phyloP scores from a whole-genome alignment of 2,329 filamentous ascomycete genomes.

The Claviceps spartinae region DNA sequence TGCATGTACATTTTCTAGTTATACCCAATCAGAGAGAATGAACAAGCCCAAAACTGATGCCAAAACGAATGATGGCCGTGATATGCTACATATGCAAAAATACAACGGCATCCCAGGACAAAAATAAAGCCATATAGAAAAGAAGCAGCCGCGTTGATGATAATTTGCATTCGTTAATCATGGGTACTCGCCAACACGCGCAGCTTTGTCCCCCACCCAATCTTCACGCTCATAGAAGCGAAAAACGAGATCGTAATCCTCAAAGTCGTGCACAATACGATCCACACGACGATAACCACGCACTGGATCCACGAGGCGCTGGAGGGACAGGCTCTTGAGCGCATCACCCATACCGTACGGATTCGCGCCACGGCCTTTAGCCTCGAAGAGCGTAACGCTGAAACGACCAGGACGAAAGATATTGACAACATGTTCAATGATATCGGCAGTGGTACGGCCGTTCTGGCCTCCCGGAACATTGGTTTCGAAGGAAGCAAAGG shows the following conservation, averaged over 20 bases:
- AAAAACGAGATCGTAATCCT: constrained; percentile 94
- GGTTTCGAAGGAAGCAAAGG: constrained; percentile 95
- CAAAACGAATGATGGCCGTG: no score
- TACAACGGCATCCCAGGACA: neutral
- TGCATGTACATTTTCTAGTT: no score
- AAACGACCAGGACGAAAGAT: constrained; percentile 98
- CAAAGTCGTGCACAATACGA: constrained; percentile 91
- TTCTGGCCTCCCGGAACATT: constrained; percentile 86
- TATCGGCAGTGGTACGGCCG: constrained; percentile 75
- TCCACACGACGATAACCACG: constrained; percentile 81
- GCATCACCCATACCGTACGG: constrained; percentile 27
- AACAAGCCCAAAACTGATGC: no score
- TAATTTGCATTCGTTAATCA: neutral
- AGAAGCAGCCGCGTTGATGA: constrained; percentile 13
- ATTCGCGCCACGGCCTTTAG: constrained; percentile 46
- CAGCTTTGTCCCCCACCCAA: constrained; percentile 43
- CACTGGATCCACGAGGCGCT: constrained; percentile 59
- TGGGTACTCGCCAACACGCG: constrained; percentile 39
- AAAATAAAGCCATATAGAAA: neutral
- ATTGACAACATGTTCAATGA: constrained; percentile 83
- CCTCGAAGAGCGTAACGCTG: constrained; percentile 91
- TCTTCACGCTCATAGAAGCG: constrained; percentile 89
- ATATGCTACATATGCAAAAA: no score
- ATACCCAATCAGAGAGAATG: no score
- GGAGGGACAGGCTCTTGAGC: constrained; percentile 22